phyloP scores from a whole-genome alignment of 306 rosid species.

The Clitoria ternatea region DNA sequence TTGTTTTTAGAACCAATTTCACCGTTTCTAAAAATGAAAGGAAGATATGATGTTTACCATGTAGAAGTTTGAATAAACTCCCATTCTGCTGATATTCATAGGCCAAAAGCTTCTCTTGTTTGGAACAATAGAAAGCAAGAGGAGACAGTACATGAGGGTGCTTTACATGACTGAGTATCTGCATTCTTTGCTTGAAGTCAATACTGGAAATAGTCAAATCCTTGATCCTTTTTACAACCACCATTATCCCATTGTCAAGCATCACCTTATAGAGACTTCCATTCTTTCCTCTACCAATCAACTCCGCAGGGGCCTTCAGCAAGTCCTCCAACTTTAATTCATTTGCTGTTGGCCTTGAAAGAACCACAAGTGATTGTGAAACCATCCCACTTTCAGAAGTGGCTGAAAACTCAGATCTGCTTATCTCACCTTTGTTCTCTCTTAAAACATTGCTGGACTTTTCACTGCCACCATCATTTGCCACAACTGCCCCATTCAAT shows the following conservation, averaged over 20 bases:
- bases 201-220: constrained; percentile 48
- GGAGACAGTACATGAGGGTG: constrained; percentile 55
- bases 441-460: constrained; percentile 35
- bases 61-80: constrained; percentile 70
- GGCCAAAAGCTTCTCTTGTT: constrained; percentile 79
- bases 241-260: constrained; percentile 41
- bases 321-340: constrained; percentile 68
- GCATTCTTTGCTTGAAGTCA: constrained; percentile 65
- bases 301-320: constrained; percentile 75
- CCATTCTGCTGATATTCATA: constrained; percentile 74
- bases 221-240: constrained; percentile 76
- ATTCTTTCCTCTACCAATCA: constrained; percentile 77
- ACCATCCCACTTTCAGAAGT: constrained; percentile 47
- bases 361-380: constrained; percentile 63
- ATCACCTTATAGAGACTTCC: constrained; percentile 79
- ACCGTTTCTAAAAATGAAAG: neutral
- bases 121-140: constrained; percentile 71
- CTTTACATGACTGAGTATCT: constrained; percentile 47
- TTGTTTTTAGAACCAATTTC: no score
- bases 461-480: constrained; percentile 26
- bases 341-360: constrained; percentile 42
- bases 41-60: constrained; percentile 43
- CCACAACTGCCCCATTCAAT: constrained; percentile 23
- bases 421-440: constrained; percentile 39
- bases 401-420: constrained; percentile 44